phyloP scores from a whole-genome alignment of 805 yeast genomes.

The Saturnispora halmiae region DNA sequence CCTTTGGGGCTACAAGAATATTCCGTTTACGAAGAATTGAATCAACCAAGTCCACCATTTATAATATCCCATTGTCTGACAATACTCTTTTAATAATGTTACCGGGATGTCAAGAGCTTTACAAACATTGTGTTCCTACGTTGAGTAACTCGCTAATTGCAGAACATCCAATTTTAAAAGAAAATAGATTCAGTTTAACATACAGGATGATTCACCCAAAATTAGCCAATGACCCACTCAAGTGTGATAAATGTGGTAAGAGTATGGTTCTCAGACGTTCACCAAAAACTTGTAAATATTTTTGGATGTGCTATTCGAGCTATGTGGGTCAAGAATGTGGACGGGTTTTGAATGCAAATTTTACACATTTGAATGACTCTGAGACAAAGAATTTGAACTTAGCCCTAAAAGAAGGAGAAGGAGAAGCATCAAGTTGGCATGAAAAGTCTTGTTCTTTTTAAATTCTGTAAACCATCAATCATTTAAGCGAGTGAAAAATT shows the following conservation, averaged over 20 bases:
- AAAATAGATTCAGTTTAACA: constrained; percentile 53
- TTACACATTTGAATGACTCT: constrained; percentile 25
- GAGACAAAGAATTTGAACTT: background rate
- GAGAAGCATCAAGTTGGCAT: background rate
- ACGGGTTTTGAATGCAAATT: constrained; percentile 43
- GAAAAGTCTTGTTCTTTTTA: too few species aligned
- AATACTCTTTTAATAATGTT: constrained; percentile 65
- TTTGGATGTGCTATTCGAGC: constrained; percentile 54
- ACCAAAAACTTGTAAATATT: constrained; percentile 44
- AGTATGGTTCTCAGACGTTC: constrained; percentile 51
- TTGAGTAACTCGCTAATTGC: constrained; percentile 30
- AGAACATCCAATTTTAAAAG: constrained; percentile 39
- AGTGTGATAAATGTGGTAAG: constrained; percentile 33
- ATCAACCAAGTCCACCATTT: constrained; percentile 27
- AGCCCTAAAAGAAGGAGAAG: background rate
- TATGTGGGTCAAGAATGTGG: constrained; percentile 38
- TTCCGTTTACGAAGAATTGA: constrained; percentile 45
- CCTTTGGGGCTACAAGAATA: constrained; percentile 62
- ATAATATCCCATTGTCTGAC: constrained; percentile 56
- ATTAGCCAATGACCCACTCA: constrained; percentile 32
- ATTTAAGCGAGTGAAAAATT: too few species aligned
- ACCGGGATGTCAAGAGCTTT: constrained; percentile 72
- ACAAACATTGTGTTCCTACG: constrained; percentile 54
- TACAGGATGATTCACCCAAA: constrained; percentile 44
- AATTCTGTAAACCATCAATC: too few species aligned